Percentiles rank a stretch among this genome's conserved stretches.
Evolutionary conservation across 1,284 basidiomycete species (phyloP).

Genomic region (Moesziomyces globuligerus): DNA sequence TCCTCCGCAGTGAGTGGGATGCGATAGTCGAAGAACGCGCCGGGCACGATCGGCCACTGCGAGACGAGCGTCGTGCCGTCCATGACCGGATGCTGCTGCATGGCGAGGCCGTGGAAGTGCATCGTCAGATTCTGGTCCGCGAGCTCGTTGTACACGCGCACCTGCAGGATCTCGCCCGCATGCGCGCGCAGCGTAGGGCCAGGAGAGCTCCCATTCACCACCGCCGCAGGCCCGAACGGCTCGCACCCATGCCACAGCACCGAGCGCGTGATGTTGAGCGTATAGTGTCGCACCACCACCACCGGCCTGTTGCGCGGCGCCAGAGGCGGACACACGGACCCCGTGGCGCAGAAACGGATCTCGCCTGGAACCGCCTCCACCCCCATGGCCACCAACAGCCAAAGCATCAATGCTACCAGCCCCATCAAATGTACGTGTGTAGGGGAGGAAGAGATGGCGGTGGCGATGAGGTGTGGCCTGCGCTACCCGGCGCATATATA

Average conservation of each 20-base stretch:
- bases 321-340: not conserved
- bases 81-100: constrained; percentile 51
- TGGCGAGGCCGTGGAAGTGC: constrained; percentile 54
- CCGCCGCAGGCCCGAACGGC: constrained; percentile 12
- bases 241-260: constrained; percentile 18
- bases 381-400: too few relatives aligned
- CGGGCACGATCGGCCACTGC: constrained; percentile 54
- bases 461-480: too few relatives aligned
- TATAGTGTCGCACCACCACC: constrained; percentile 33
- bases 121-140: constrained; percentile 42
- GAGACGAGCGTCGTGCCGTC: constrained; percentile 55
- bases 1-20: constrained; percentile 34
- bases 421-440: too few relatives aligned
- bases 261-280: constrained; percentile 16
- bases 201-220: constrained; percentile 50
- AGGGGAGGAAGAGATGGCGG: too few relatives aligned
- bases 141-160: constrained; percentile 48
- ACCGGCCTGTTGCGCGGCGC: too few relatives aligned
- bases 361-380: constrained; percentile 1
- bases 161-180: constrained; percentile 45
- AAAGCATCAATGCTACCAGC: too few relatives aligned
- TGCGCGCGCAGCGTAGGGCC: constrained; percentile 53
- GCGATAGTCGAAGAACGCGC: constrained; percentile 47
- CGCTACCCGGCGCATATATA: too few relatives aligned
- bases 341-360: constrained; percentile 4